phyloP scores from a whole-genome alignment of 768 basidiomycete species.

The Imleria badia region DNA sequence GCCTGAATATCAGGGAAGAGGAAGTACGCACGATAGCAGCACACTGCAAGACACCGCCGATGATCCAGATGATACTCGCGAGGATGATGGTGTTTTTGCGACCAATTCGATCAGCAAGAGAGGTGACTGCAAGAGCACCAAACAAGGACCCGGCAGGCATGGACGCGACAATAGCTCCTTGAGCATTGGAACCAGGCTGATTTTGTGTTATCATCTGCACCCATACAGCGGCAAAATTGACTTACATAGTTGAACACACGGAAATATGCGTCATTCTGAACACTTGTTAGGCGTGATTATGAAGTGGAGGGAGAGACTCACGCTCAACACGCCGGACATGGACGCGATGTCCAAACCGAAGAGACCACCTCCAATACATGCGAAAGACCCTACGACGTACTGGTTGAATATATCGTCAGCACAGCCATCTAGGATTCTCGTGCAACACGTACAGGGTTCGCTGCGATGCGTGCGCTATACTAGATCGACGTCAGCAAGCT shows the following conservation, averaged over 20 bases:
- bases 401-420: constrained; percentile 29
- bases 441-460: constrained; percentile 48
- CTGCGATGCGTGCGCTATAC: constrained; percentile 57
- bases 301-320: constrained; percentile 24
- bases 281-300: not conserved
- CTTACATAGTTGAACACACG: constrained; percentile 27
- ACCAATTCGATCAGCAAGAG: constrained; percentile 63
- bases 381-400: constrained; percentile 79
- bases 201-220: constrained; percentile 5
- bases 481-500: constrained; percentile 21
- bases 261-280: constrained; percentile 29
- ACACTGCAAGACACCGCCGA: constrained; percentile 72
- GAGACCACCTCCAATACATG: constrained; percentile 77
- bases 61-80: constrained; percentile 68
- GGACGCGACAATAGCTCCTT: constrained; percentile 74
- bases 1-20: not conserved
- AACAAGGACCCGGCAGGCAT: constrained; percentile 74
- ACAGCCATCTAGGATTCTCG: not conserved
- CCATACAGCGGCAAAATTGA: not conserved
- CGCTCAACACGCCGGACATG: constrained; percentile 73
- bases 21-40: constrained; percentile 43
- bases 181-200: constrained; percentile 50
- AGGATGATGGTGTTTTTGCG: constrained; percentile 67
- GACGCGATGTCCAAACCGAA: constrained; percentile 83
- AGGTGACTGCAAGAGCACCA: constrained; percentile 62